These are phyloP conservation scores for Talaromyces sp. DNA, from an alignment of 2,329 filamentous ascomycete species.

Conservation along the genomic window DNA sequence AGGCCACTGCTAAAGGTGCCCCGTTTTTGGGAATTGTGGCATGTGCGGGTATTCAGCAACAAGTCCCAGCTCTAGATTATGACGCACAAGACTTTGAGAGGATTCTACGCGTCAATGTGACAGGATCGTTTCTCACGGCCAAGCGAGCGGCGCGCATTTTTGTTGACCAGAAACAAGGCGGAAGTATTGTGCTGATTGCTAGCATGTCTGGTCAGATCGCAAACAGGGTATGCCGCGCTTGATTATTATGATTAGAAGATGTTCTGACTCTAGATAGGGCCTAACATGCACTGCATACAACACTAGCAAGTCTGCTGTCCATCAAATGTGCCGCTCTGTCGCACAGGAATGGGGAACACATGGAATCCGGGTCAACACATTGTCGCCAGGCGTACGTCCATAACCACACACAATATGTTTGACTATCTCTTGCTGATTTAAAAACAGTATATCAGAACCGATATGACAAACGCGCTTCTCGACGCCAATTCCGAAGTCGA, in stretches of 20 bases:
- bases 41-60: conserved; percentile 69
- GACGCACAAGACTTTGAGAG: conserved; percentile 54
- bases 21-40: conserved; percentile 59
- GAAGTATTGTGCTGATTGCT: conserved; percentile 58
- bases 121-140: conserved; percentile 58
- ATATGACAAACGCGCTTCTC: conserved; percentile 44
- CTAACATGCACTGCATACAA: conserved; percentile 46
- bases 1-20: conserved; percentile 13
- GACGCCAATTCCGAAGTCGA: conserved; percentile 46
- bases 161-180: conserved; percentile 54
- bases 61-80: conserved; percentile 77
- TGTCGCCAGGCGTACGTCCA: conserved; percentile 59
- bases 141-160: conserved; percentile 60
- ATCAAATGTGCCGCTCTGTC: conserved; percentile 43
- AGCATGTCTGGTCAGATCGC: conserved; percentile 58
- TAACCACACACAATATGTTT: neutral
- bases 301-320: conserved; percentile 42
- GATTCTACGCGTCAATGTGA: conserved; percentile 59
- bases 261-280: conserved; percentile 29
- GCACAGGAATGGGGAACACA: conserved; percentile 45
- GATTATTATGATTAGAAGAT: neutral
- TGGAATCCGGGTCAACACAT: conserved; percentile 65
- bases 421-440: neutral
- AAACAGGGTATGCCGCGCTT: conserved; percentile 39
- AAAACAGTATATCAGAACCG: conserved; percentile 43